Conservation (phyloP, 2,329 filamentous ascomycete genomes). For the Colletotrichum sansevieriae region DNA sequence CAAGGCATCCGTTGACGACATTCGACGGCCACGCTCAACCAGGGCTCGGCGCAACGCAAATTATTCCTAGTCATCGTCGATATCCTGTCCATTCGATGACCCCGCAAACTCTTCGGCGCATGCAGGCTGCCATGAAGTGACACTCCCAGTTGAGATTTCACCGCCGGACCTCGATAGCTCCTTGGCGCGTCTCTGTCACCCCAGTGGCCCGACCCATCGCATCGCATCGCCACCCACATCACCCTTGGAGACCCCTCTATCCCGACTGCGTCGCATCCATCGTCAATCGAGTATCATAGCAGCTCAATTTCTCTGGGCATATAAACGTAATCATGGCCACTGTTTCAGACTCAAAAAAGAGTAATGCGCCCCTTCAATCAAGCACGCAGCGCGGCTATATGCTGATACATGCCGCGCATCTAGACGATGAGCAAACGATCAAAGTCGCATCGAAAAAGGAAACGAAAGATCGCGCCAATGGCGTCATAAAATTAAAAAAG, state of each 20-base stretch:
- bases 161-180: constrained; percentile 22
- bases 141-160: constrained; percentile 7
- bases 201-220: background rate
- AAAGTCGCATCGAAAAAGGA: constrained; percentile 72
- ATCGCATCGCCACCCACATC: constrained; percentile 12
- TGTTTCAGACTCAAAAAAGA: constrained; percentile 40
- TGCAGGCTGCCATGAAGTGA: constrained; percentile 36
- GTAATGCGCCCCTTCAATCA: constrained; percentile 18
- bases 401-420: constrained; percentile 11
- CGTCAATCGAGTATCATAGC: background rate
- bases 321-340: constrained; percentile 33
- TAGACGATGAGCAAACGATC: constrained; percentile 70
- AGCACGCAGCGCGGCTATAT: background rate
- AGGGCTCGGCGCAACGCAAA: constrained; percentile 13
- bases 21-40: constrained; percentile 3
- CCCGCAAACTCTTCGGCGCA: background rate
- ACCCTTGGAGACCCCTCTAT: constrained; percentile 1
- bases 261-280: constrained; percentile 7
- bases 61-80: background rate
- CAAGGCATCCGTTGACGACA: constrained; percentile 22
- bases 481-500: constrained; percentile 73
- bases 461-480: constrained; percentile 58
- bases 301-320: background rate
- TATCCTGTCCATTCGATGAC: constrained; percentile 9
- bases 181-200: background rate